These are phyloP conservation scores for Theileria luwenshuni DNA, from an alignment of 169 alveolate species.

Conservation along the genomic window DNA sequence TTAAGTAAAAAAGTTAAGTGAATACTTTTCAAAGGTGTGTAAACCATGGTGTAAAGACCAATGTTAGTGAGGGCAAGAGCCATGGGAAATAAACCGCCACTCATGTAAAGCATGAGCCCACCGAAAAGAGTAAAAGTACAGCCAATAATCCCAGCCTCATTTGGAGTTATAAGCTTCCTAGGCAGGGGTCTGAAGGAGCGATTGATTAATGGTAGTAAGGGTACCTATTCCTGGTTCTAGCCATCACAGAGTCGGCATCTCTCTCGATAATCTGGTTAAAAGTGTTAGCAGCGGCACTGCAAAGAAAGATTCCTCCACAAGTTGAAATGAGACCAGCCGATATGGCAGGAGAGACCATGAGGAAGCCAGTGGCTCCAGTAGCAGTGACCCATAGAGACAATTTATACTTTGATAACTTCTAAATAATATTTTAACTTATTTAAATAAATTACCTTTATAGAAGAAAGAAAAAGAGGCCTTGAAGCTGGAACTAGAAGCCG, in stretches of 20 bases:
- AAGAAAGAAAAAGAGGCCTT: constrained; percentile 4
- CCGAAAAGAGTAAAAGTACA: constrained; percentile 38
- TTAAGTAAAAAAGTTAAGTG: neutral
- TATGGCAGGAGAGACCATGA: constrained; percentile 59
- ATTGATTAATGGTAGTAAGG: neutral
- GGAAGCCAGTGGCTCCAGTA: constrained; percentile 77
- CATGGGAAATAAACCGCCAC: constrained; percentile 41
- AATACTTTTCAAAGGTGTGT: constrained; percentile 60
- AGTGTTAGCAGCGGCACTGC: constrained; percentile 77
- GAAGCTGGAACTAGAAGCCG: constrained; percentile 1
- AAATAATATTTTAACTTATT: neutral
- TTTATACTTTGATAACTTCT: constrained; percentile 60
- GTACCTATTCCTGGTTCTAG: constrained; percentile 75
- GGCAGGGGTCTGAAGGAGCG: constrained; percentile 48
- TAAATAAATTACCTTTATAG: constrained; percentile 6
- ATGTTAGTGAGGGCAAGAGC: constrained; percentile 53
- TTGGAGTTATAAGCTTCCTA: constrained; percentile 35
- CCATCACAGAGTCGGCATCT: constrained; percentile 71
- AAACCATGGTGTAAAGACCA: constrained; percentile 51
- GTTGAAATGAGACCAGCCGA: constrained; percentile 37
- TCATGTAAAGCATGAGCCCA: constrained; percentile 34
- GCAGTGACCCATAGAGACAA: constrained; percentile 79
- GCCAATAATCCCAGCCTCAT: constrained; percentile 44
- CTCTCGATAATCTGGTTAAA: constrained; percentile 77
- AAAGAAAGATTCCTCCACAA: constrained; percentile 72